Evolutionary conservation across 2,329 filamentous ascomycete genomes (phyloP), one percentile per base, ranked within the genome.

Genomic region (Pseudogymnoascus sp.): DNA sequence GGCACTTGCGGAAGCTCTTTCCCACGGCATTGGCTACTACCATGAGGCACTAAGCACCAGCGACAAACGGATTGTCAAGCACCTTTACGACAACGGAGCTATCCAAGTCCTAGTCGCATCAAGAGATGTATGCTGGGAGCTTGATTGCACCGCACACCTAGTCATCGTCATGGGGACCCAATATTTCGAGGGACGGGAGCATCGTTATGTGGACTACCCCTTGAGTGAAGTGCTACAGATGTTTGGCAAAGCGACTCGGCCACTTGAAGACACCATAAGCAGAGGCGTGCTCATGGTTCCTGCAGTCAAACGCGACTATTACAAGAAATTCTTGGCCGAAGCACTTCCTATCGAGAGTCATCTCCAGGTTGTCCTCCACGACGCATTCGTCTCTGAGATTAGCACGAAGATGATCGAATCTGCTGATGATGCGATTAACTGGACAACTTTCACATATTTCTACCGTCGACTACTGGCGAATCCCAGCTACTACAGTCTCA

Each of bases 401-500:
- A 97, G 92, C 79, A 96, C 92, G 16, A 93, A 92, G 80, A 96
- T 93, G 75, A 95, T 99, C 66, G 86, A 91, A 71, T 96, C 93
- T 11, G 96, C 92, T 12, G 95, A 97, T 70, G 93, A 97, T 77
- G 95, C 93, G 10, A 93, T 99, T 69, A 96, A 96, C 77, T 99
- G 95, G 95, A 91, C 92, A 39, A 97, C 95, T 0, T 97, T 97
- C 74, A 97, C 93, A 10, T 99, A 96, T 79, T 97, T 97, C 78
- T 99, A 99, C 78, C 89, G 95, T 47, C 88, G 95, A 64, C 83
- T 99, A 39, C 83, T 97, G 37, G 93, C 93, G 31, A 99, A 99
- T 74, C 95, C 95, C 7, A 97, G 91, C 76, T 99, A 93, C 79
- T 99, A 99, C 78, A 90, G 91, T 69, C 79, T 99, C 66, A 88